Base-by-base conservation (phyloP, 116 monocot species). In the Trichopus zeylanicus region DNA sequence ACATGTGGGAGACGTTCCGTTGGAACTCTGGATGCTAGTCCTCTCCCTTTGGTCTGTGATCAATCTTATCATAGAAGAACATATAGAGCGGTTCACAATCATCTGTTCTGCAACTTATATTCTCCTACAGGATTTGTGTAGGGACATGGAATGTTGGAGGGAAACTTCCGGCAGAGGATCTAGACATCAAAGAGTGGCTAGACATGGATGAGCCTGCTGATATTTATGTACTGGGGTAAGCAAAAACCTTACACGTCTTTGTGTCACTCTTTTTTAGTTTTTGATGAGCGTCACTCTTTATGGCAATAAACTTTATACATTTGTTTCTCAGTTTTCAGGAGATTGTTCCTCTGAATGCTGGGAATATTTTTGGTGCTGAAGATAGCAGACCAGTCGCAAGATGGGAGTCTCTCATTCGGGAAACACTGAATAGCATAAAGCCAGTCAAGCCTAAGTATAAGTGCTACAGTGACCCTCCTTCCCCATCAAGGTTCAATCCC, bases 291-390 rank as follows among this genome's bases (percentile, higher is more conserved):
- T 6, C 31, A 12, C 2, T 29, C 28, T 57, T 31, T 20, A 57
- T 31, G 23, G 33, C 4, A 57, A 0, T 21, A 31, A n/a, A 33
- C n/a, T 33, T 57, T 59, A 22, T 21, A 42, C 18, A n/a, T 19
- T 29, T 21, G 16, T 64, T 73, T 57, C 78, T 30, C 74, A 97
- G 97, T 23, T 64, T 97, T 73, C 97, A 97, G 72, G 97, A 97
- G 71, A 77, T 97, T 63, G 82, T 91, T 62, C 91, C 97, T 48
- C 57, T 97, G 66, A 97, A 87, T 82, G 82, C 87, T 56, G 84
- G 87, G 19, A 97, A 97, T 49, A 77, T 97, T 20, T 80, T 97
- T 53, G 91, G 91, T 24, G 76, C 81, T 46, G 91, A 97, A 61
- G 91, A 97, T 53, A 69, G 51, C 62, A 68, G 84, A 19, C 87